A percentile compares a stretch with the other conserved stretches of the same genome.
Evolutionary conservation across 768 basidiomycete species (phyloP).

Genomic region (Panellus pusillus): DNA sequence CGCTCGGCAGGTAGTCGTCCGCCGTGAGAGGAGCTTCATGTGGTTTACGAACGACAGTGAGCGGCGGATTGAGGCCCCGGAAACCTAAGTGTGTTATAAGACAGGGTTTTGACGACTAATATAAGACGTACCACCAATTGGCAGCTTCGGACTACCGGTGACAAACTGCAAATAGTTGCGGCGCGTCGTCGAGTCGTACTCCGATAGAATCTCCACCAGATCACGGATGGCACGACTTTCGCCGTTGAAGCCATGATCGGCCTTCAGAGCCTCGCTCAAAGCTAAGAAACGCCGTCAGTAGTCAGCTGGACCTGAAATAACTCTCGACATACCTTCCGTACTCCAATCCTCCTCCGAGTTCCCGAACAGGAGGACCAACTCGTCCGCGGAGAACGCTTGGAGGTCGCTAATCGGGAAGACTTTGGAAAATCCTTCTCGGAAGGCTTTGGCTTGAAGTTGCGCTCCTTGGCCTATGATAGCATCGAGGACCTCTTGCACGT

Average conservation of each 20-base stretch:
- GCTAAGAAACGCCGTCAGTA: conserved; percentile 46
- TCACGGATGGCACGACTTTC: conserved; percentile 91
- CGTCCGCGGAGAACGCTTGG: conserved; percentile 89
- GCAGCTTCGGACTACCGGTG: conserved; percentile 94
- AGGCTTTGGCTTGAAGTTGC: conserved; percentile 79
- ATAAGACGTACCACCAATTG: conserved; percentile 78
- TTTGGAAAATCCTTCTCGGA: conserved; percentile 93
- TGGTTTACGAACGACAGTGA: conserved; percentile 96
- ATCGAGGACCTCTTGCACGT: conserved; percentile 84
- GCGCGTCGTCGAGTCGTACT: conserved; percentile 69
- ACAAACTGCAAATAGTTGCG: conserved; percentile 95
- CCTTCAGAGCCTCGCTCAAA: conserved; percentile 86
- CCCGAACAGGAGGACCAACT: conserved; percentile 94
- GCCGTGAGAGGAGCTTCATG: conserved; percentile 89
- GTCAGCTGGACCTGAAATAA: background rate
- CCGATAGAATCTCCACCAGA: conserved; percentile 83
- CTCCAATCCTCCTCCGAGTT: conserved; percentile 99
- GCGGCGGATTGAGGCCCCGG: conserved; percentile 88
- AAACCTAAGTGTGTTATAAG: conserved; percentile 57
- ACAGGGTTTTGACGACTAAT: background rate
- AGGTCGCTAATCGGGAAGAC: conserved; percentile 93
- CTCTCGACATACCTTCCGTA: conserved; percentile 67
- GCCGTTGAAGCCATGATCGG: conserved; percentile 96
- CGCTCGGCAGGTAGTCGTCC: conserved; percentile 93
- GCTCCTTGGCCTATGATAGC: conserved; percentile 84